A percentile compares a stretch with the other conserved stretches of the same genome.
phyloP scores from a whole-genome alignment of 73 alveolate genomes.

The Paramecium biaurelia region DNA sequence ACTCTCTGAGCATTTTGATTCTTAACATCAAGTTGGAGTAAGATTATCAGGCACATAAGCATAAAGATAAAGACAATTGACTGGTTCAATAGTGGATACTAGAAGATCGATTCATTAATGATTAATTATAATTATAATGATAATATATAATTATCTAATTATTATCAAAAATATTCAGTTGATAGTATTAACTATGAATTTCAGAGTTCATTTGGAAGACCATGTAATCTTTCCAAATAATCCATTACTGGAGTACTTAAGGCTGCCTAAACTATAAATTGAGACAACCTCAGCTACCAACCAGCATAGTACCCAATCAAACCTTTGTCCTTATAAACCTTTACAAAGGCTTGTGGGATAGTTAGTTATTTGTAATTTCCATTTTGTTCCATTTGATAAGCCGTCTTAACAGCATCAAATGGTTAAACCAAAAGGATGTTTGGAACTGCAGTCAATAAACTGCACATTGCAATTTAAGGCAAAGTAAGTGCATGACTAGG shows the following conservation, averaged over 20 bases:
- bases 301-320: slow-evolving; percentile 18
- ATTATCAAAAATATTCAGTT: background rate
- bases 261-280: background rate
- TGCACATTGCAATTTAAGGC: background rate
- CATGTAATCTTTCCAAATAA: slow-evolving; percentile 50
- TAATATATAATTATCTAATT: background rate
- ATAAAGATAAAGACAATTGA: background rate
- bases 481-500: slow-evolving; percentile 18
- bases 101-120: background rate
- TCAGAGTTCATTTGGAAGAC: slow-evolving; percentile 25
- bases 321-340: slow-evolving; percentile 3
- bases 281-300: background rate
- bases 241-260: slow-evolving; percentile 39
- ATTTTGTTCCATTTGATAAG: slow-evolving; percentile 7
- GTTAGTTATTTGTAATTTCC: background rate
- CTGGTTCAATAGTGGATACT: background rate
- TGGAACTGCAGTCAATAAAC: slow-evolving; percentile 26
- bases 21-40: background rate
- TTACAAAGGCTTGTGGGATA: background rate
- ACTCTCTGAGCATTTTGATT: background rate
- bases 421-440: slow-evolving; percentile 36
- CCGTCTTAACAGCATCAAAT: slow-evolving; percentile 29
- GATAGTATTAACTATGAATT: background rate
- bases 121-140: slow-evolving; percentile 3
- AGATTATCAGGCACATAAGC: background rate